Base-by-base conservation (phyloP, 2,329 filamentous ascomycete species). In the Sclerotinia minor region DNA sequence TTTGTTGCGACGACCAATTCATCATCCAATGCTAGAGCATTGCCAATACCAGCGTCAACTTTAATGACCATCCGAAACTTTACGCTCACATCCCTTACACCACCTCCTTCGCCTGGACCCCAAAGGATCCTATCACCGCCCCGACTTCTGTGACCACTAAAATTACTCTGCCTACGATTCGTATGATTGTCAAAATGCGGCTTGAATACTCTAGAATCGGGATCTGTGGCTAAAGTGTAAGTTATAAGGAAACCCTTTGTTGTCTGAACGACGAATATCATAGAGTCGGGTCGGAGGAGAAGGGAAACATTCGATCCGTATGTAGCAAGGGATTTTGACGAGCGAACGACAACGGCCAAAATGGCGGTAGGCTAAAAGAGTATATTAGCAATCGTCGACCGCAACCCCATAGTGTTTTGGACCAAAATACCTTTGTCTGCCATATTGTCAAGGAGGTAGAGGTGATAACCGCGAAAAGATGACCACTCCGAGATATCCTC, bases 31-130 rank as follows among this genome's bases (percentile, higher is more conserved):
- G 95, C 94, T 66, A 98, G 81, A 15, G 92, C 92, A 75, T 89
- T 92, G 73, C 89, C 89, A 73, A 99, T 97, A 2, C 95, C 95
- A 3, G 95, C 95, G 79, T 99, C 95, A 24, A 99, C 92, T 77
- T 96, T 96, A 76, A 99, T 98, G 19, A 97, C 94, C 91, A 97
- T 97, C 68, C 94, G 87, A 79, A 99, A 99, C 15, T 92, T 90
- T 60, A 99, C 85, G 74, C 90, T 96, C 67, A 96, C 87, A 79
- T 99, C 95, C 65, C 88, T 87, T 63, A 97, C 89, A 4, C 92
- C 92, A 60, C 85, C 85, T 13, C 91, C 91, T 78, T 97, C 95
- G 45, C 94, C 94, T 1, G 91, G 87, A 0, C 92, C 92, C 79
- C 90, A 87, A 17, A 90, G 77, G 61, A 90, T 86, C 72, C 88